Evolutionary conservation across 768 basidiomycete genomes (phyloP).

Genomic region (Termitomyces sp.): DNA sequence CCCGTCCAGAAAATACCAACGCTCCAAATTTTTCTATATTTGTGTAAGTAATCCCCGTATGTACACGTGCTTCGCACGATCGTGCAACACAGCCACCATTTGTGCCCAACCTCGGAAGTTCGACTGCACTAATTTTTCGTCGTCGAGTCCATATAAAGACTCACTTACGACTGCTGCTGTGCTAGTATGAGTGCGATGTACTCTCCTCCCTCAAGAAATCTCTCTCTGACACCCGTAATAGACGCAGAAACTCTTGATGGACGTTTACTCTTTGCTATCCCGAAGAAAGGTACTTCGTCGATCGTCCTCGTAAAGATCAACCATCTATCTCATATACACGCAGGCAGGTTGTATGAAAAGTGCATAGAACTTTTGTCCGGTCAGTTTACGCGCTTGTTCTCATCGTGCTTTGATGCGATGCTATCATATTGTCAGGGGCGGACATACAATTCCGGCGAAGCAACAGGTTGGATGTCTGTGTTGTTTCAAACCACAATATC

Average conservation of each 20-base stretch:
- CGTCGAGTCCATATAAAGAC: neutral
- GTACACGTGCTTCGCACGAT: neutral
- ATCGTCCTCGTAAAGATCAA: neutral
- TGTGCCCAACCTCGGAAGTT: neutral
- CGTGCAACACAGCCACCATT: neutral
- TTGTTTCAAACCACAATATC: constrained; percentile 91
- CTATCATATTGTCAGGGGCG: constrained; percentile 52
- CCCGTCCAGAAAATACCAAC: too few species aligned
- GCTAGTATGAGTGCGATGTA: constrained; percentile 13
- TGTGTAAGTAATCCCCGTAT: too few species aligned
- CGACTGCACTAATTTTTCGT: neutral
- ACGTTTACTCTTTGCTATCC: constrained; percentile 89
- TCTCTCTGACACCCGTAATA: constrained; percentile 15
- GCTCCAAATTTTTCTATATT: too few species aligned
- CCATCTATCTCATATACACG: constrained; percentile 1
- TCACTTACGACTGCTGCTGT: neutral
- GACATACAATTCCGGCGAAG: constrained; percentile 93
- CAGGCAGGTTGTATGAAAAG: constrained; percentile 74
- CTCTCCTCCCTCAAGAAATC: neutral
- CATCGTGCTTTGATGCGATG: neutral
- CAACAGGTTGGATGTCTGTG: constrained; percentile 84
- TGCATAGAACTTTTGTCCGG: constrained; percentile 82
- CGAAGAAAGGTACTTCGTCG: constrained; percentile 80
- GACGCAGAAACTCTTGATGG: constrained; percentile 80
- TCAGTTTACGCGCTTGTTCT: constrained; percentile 24